Base-by-base conservation (phyloP, 768 basidiomycete genomes). In the Rhodotorula graminis region DNA sequence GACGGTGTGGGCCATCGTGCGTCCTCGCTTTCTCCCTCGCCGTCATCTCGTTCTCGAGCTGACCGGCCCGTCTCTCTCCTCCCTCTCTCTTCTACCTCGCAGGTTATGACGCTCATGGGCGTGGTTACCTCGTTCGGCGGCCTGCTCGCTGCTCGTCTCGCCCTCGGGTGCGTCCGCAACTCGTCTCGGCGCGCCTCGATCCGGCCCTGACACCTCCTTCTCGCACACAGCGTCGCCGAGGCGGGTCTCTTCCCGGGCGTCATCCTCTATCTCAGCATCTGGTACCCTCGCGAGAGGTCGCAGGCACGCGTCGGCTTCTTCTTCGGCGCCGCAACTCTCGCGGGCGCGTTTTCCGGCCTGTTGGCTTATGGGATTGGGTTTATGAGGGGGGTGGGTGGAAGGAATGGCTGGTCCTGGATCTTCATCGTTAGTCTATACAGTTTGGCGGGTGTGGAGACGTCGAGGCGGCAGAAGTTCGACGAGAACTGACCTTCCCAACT, bases 291-390 rank as follows among this genome's bases (percentile, higher is more conserved):
- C 6, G 64, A 65, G 55, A 61, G 55, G 31, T 67, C 70, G 18
- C 77, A 78, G 33, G 68, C 73, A n/a, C 65, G 77, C 18, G 73
- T 78, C 44, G 77, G 69, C 1, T 60, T 78, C 65, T 78, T 78
- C 72, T 78, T 78, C 60, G 71, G 71, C 15, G 71, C 73, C 33
- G 72, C 77, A 3, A 77, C 77, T 0, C 58, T 77, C 6, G 76
- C 76, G 0, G 73, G 76, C 37, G 75, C 68, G 3, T 71, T 73
- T 29, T 16, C 14, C 8, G 60, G 75, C 12, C 63, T 78, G 4
- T 70, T 78, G n/a, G 76, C 77, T 0, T 77, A 78, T 59, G 74
- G 68, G 0, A 78, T 78, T 52, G 71, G 67, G 19, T 62, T 65
- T 50, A 78, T 78, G 77, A 44, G 46, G 1, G 78, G 78, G 1